A percentile compares a stretch with the other conserved stretches of the same genome.
These are phyloP conservation scores for Teunomyces pallodes DNA, from an alignment of 805 yeast genomes.

Conservation along the genomic window DNA sequence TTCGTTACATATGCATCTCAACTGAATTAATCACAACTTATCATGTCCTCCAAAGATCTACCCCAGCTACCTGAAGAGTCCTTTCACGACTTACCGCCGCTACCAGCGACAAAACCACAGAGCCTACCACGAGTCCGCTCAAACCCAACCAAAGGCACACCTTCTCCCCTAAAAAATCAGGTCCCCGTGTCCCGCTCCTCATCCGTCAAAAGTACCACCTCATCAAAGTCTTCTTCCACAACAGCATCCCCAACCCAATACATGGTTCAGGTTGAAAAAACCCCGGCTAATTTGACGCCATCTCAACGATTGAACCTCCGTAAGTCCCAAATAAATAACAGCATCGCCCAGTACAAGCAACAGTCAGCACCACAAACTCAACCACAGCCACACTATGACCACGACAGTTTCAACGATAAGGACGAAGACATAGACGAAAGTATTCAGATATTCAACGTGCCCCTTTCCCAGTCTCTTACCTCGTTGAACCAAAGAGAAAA, in stretches of 20 bases:
- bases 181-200: slow-evolving; percentile 14
- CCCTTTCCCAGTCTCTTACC: slow-evolving; percentile 54
- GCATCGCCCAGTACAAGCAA: slow-evolving; percentile 19
- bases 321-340: slow-evolving; percentile 21
- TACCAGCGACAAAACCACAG: not conserved
- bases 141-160: slow-evolving; percentile 3
- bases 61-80: slow-evolving; percentile 2
- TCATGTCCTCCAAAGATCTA: slow-evolving; percentile 5
- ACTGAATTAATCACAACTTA: no score
- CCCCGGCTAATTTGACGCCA: slow-evolving; percentile 28
- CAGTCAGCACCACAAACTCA: not conserved
- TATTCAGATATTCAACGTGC: slow-evolving; percentile 59
- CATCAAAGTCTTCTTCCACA: slow-evolving; percentile 2
- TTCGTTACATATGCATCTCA: not conserved
- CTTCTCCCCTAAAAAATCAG: slow-evolving; percentile 16
- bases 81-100: not conserved
- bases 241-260: slow-evolving; percentile 9
- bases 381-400: not conserved
- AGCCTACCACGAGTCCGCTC: not conserved
- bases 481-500: slow-evolving; percentile 36
- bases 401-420: not conserved
- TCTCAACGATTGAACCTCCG: slow-evolving; percentile 28
- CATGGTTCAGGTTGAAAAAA: slow-evolving; percentile 19
- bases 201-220: slow-evolving; percentile 14
- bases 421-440: slow-evolving; percentile 45